Conservation (phyloP, 208 protist species). For the Naegleria gruberi region DNA sequence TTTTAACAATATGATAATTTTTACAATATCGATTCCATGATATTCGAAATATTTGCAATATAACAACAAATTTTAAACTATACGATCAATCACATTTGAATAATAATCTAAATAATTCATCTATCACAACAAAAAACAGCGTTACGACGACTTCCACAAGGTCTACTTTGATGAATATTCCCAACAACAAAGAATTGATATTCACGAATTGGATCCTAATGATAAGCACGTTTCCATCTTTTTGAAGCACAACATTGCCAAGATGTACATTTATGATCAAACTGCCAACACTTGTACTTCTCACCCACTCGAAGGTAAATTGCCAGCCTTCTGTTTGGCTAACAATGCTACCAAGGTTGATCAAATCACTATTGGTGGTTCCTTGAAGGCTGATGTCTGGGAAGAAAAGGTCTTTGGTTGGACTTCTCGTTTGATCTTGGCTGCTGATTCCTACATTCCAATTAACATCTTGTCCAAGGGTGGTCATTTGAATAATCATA, state of each 20-base stretch:
- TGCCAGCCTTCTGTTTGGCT: background rate
- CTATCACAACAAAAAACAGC: background rate
- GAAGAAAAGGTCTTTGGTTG: background rate
- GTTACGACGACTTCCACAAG: constrained; percentile 4
- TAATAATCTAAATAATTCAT: background rate
- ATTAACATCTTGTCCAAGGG: constrained; percentile 6
- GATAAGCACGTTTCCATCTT: background rate
- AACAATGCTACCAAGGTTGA: background rate
- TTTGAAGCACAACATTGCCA: background rate
- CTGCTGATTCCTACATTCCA: background rate
- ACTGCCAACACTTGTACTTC: background rate
- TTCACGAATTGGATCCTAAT: background rate
- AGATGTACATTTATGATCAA: background rate
- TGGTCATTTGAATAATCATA: background rate
- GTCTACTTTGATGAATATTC: background rate
- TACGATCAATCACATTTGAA: too few species aligned
- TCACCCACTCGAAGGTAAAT: background rate
- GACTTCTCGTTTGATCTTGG: background rate
- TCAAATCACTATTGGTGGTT: background rate
- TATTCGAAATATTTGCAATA: too few species aligned
- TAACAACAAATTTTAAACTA: too few species aligned
- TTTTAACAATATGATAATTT: too few species aligned
- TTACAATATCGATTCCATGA: too few species aligned
- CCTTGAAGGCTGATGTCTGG: background rate
- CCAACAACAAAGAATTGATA: constrained; percentile 15